Evolutionary conservation across 805 yeast species (phyloP), one percentile per base, ranked within the genome.

Genomic region (Torulaspora microellipsoides): DNA sequence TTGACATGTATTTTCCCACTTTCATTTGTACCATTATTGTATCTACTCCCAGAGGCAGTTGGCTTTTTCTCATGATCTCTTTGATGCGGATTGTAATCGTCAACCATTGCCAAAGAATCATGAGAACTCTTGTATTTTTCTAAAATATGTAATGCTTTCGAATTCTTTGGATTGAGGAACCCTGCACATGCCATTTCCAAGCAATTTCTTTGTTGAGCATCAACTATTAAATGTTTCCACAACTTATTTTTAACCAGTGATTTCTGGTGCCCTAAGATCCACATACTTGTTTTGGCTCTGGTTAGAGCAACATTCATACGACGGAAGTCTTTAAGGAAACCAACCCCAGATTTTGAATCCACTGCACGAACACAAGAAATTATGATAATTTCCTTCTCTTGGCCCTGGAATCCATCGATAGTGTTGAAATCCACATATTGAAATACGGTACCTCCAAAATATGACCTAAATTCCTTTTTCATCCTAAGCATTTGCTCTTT

Each of bases 281-380:
- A 93, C 51, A 93, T 69, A 0, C 98, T 85, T 1, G 95, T 76
- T 53, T 83, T 78, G 0, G 98, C 97, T 69, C 99, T 85, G 1
- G 98, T 91, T 30, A 93, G 68, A 0, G 96, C 98, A 42, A 93
- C 99, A 64, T 93, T 93, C 96, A 93, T 87, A 70, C 99, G 85
- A 51, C 99, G 76, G 31, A 82, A 75, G 66, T 93, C 99, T 36
- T 84, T 82, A 61, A 93, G 73, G 66, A 93, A 93, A 13, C 98
- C 99, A 46, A 91, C 87, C 36, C 80, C 75, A 17, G 74, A 68
- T 27, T 56, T 52, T 9, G 64, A 56, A 11, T 76, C 70, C 37
- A 80, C 83, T 0, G 98, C 96, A 56, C 99, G 77, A 3, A 93
- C 99, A 77, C 98, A 91, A 0, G 98, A 89, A 72, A 93, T 83